Evolutionary conservation across 352 stramenopile genomes (phyloP).

Genomic region (Pythium plurisporium): DNA sequence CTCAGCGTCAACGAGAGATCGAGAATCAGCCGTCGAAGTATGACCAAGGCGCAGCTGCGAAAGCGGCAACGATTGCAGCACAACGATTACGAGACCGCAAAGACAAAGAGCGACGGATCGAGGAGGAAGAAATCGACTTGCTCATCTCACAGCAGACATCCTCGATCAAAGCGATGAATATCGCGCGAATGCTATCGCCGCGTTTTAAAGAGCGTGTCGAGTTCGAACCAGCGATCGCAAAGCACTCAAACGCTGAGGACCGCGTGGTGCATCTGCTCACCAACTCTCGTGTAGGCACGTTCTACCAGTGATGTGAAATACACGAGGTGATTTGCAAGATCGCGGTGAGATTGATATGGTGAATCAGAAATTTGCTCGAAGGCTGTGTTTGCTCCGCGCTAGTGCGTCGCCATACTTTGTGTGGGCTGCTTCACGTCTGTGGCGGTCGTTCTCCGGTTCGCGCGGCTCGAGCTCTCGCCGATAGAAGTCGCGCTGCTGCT

Average conservation of each 20-base stretch:
- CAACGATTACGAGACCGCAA: slow-evolving; percentile 49
- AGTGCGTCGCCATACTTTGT: slow-evolving; percentile 73
- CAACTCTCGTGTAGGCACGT: slow-evolving; percentile 45
- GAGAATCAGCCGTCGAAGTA: slow-evolving; percentile 31
- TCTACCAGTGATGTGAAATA: slow-evolving; percentile 43
- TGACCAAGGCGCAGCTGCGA: slow-evolving; percentile 27
- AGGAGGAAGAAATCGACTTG: slow-evolving; percentile 52
- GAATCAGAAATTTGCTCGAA: slow-evolving; percentile 50
- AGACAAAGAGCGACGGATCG: slow-evolving; percentile 31
- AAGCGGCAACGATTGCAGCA: slow-evolving; percentile 35
- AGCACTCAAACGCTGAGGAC: slow-evolving; percentile 53
- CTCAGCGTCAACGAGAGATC: slow-evolving; percentile 21
- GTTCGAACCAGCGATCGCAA: slow-evolving; percentile 44
- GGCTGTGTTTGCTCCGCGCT: slow-evolving; percentile 41
- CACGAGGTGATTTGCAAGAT: neutral
- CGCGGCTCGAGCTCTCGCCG: slow-evolving; percentile 38
- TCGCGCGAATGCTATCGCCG: slow-evolving; percentile 71
- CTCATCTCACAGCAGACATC: slow-evolving; percentile 69
- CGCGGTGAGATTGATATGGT: neutral
- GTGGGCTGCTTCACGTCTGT: slow-evolving; percentile 43
- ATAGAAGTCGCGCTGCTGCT: slow-evolving; percentile 61
- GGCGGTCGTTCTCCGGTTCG: slow-evolving; percentile 41
- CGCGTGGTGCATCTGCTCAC: slow-evolving; percentile 59
- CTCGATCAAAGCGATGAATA: slow-evolving; percentile 77
- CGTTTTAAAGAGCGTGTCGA: slow-evolving; percentile 58